Evolutionary conservation across 2,329 filamentous ascomycete genomes (phyloP).

Genomic region (Botrytis medusae): DNA sequence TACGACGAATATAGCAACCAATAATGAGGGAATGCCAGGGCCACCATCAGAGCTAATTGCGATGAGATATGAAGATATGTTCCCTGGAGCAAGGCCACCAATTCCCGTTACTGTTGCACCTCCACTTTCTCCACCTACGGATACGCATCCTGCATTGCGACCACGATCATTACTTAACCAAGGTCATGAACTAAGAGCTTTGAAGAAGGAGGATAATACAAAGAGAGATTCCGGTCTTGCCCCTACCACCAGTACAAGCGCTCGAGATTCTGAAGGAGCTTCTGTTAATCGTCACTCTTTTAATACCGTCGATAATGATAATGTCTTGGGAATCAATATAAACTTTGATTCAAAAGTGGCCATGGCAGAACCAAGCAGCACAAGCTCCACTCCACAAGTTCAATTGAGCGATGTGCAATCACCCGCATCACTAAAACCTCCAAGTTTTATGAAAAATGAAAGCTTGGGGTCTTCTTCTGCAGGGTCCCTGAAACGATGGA

Average conservation of each 20-base stretch:
- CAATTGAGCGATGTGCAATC: conserved; percentile 19
- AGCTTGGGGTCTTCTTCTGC: conserved; percentile 23
- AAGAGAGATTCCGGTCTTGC: conserved; percentile 58
- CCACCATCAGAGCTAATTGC: conserved; percentile 48
- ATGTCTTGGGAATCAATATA: conserved; percentile 31
- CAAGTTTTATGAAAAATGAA: conserved; percentile 26
- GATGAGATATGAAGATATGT: conserved; percentile 61
- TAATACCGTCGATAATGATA: conserved; percentile 31
- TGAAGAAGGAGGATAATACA: conserved; percentile 42
- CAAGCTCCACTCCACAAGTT: neutral
- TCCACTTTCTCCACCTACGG: conserved; percentile 33
- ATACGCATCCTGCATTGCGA: conserved; percentile 38
- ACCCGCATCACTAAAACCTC: conserved; percentile 17
- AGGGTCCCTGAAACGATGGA: conserved; percentile 27
- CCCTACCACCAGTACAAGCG: conserved; percentile 47
- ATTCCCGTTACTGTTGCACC: conserved; percentile 46
- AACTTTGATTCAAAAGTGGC: conserved; percentile 30
- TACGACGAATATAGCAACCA: conserved; percentile 22
- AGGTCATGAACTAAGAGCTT: conserved; percentile 36
- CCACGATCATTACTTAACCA: conserved; percentile 6
- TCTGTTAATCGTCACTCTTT: conserved; percentile 38
- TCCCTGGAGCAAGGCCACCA: conserved; percentile 54
- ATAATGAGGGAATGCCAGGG: conserved; percentile 23
- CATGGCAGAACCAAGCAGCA: neutral
- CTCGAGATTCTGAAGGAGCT: conserved; percentile 41